Evolutionary conservation across 2,329 filamentous ascomycete genomes (phyloP), one percentile per base, ranked within the genome.

Genomic region (Cercospora sp.): DNA sequence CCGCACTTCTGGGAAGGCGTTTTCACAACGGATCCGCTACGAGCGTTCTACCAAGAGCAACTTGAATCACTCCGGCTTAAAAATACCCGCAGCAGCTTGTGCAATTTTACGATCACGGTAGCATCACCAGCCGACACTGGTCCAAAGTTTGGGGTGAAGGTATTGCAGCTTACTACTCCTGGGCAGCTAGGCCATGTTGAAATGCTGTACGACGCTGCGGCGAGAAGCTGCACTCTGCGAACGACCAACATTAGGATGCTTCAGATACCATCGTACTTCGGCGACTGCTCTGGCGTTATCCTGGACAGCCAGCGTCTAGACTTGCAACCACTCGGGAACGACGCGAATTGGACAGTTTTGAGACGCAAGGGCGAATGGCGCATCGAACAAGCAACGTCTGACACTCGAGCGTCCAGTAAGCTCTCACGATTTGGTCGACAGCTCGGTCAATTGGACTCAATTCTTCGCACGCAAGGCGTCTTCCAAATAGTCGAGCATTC

Each of bases 1-100:
- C 81, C 80, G 8, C 86, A 88, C 73, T 88, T 82, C 80, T 87
- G 83, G 76, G 82, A 86, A 48, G 84, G 82, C 2, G 78, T 87
- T 7, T 84, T 88, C 82, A 86, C 84, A 3, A 87, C 85, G 2
- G 69, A 78, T 16, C 74, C 79, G 28, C 75, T 89, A 31, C 74
- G 80, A 16, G 72, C 79, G 3, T 88, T 88, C 73, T 87, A 87
- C 69, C 63, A 76, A 9, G 42, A 75, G 8, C 75, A 79, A 65
- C 76, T 83, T 20, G 73, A 75, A 12, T 40, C 51, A 1, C 63
- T 42, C 36, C 75, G 67, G 12, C 66, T 68, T 5, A 66, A 55
- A 28, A 74, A 60, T 12, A 66, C 70, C 9, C 71, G 72, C 2
- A 57, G 57, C 0, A 67, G 69, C 12, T 75, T 79, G 2, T 40